Evolutionary conservation across 148 eudicot species (phyloP).

Genomic region (Pharnaceum exiguum): DNA sequence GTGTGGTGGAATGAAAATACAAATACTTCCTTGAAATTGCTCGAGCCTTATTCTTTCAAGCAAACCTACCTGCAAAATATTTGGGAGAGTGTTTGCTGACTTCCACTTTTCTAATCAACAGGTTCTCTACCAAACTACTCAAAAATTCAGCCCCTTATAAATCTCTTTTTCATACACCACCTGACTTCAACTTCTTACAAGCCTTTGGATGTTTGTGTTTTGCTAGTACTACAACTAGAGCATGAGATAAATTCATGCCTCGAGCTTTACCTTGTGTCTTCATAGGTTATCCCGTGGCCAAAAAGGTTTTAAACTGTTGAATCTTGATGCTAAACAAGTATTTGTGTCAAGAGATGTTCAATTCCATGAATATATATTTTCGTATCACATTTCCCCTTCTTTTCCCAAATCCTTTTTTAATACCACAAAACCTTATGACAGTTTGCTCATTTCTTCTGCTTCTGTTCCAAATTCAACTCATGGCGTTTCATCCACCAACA

Average conservation of each 20-base stretch:
- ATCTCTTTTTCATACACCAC: not conserved
- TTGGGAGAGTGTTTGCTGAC: not conserved
- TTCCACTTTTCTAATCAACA: not conserved
- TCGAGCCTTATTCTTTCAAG: not conserved
- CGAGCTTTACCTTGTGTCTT: not conserved
- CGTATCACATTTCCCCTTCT: not conserved
- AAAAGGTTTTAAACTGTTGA: not conserved
- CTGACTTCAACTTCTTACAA: not conserved
- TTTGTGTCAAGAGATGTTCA: not conserved
- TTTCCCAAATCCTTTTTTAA: too few relatives aligned
- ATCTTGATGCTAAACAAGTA: not conserved
- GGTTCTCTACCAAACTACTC: not conserved
- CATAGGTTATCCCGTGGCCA: not conserved
- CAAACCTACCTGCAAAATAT: not conserved
- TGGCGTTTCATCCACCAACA: not conserved
- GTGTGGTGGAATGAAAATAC: slow-evolving; percentile 4
- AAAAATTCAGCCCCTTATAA: not conserved
- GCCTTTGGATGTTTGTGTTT: not conserved
- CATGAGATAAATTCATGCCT: not conserved
- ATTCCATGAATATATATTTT: not conserved
- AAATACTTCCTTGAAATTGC: not conserved
- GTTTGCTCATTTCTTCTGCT: too few relatives aligned
- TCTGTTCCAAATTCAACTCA: not conserved
- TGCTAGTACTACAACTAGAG: not conserved
- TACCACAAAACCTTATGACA: too few relatives aligned